Base-by-base conservation (phyloP, 2,329 filamentous ascomycete species). In the Phaeoacremonium minimum region DNA sequence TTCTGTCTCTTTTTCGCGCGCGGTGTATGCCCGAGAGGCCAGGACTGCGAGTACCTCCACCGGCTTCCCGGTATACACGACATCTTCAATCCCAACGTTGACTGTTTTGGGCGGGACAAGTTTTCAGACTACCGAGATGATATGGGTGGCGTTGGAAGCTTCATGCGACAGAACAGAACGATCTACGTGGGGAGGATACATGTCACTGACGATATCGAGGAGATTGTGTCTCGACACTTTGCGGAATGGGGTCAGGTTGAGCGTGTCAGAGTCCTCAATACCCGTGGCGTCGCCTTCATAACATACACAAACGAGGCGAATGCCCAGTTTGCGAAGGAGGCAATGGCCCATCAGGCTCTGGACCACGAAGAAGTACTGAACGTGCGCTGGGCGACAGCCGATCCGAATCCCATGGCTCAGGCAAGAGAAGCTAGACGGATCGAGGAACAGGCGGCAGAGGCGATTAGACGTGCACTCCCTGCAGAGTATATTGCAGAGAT, bases 231-330 rank as follows among this genome's bases (percentile, higher is more conserved):
- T 18, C 75, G 94, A 12, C 93, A 98, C 63, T 96, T 97, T 57
- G 85, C 88, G 16, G 93, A 98, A 73, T 98, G 90, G 90, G 93
- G 93, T 1, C 85, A 90, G 52, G 71, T 98, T 33, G 91, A 97
- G 58, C 78, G 93, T 30, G 82, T 84, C 32, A 83, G 93, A 18
- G 91, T 97, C 3, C 69, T 98, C 12, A 96, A 94, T 39, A 83
- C 80, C 1, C 71, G 91, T 28, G 94, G 93, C 37, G 93, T 98
- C 15, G 94, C 83, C 0, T 98, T 98, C 58, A 83, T 98, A 38
- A 98, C 94, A 8, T 97, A 97, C 56, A 76, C 78, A 16, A 95
- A 95, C 56, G 87, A 95, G 55, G 83, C 86, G 29, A 94, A 93
- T 50, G 83, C 85, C 3, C 84, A 95, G 56, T 95, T 95, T 50